Percentiles rank a stretch among this genome's conserved stretches.
Conservation (phyloP, 805 yeast genomes). For the Metschnikowia amazonensis region DNA sequence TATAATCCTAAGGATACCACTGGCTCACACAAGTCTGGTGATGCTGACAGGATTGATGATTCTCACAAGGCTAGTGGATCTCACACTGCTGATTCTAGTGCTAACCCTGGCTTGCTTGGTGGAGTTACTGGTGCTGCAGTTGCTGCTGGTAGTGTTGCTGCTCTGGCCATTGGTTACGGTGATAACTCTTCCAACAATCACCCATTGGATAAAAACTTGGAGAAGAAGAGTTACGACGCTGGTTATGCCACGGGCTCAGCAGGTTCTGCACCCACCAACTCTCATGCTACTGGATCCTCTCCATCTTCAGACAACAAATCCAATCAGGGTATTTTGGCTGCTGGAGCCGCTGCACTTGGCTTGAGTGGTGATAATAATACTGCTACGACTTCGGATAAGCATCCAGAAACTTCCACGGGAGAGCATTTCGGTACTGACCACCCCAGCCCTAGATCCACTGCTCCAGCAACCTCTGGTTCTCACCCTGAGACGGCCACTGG, state of each 20-base stretch:
- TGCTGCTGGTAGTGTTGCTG: conserved; percentile 19
- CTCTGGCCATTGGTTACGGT: conserved; percentile 10
- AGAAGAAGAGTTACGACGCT: conserved; percentile 7
- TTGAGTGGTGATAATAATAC: conserved; percentile 9
- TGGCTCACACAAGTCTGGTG: background rate
- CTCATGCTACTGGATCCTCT: background rate
- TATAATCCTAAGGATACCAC: background rate
- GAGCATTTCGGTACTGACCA: background rate
- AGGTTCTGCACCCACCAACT: background rate
- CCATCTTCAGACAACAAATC: background rate
- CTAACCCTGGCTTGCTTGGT: conserved; percentile 13
- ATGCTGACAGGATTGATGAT: background rate
- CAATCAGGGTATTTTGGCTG: conserved; percentile 1
- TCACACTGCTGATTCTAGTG: conserved; percentile 2
- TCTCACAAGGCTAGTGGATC: background rate
- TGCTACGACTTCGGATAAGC: conserved; percentile 12
- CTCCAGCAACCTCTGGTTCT: conserved; percentile 1
- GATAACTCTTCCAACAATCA: background rate
- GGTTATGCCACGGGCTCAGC: conserved; percentile 8
- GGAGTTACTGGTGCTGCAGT: conserved; percentile 13
- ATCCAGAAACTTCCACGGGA: conserved; percentile 1
- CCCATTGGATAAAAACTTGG: conserved; percentile 5
- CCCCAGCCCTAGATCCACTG: background rate
- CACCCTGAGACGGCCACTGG: background rate
- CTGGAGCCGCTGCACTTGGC: conserved; percentile 7